Evolutionary conservation across 495 filamentous ascomycete genomes (phyloP), one percentile per base, ranked within the genome.

Genomic region (Pyronema domesticum): DNA sequence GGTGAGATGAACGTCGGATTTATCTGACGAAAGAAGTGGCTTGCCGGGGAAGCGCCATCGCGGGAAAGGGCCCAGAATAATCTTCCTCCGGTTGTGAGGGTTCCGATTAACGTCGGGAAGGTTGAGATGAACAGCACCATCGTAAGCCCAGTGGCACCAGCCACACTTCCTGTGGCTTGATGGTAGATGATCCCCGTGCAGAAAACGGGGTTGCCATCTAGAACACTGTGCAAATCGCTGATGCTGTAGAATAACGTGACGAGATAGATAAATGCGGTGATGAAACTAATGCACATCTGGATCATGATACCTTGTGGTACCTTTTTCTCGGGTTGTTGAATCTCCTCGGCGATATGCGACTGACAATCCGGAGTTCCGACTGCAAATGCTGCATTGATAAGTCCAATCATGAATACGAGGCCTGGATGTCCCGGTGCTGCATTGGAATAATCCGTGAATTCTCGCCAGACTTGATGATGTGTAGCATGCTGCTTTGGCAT

Each of bases 321-420:
- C 57, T 85, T 78, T 57, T 66, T 68, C 45, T 68, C 71, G 30
- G 81, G 82, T 56, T 79, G 69, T 0, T 83, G 82, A 10, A 94
- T 71, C 68, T 94, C 86, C 67, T 94, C 86, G 1, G 86, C 81
- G 57, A 94, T 73, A 67, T 94, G 86, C 6, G 80, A 78, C 11
- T 84, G 75, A 39, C 76, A 73, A 64, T 85, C 85, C 3, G 85
- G 85, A 0, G 86, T 87, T 10, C 87, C 87, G 36, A 94, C 79
- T 14, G 82, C 78, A 64, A 83, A 94, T 8, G 87, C 85, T 15
- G 85, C 87, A 60, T 94, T 93, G 18, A 94, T 73, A 63, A 91
- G 84, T 1, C 87, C 86, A 2, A 79, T 69, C 11, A 89, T 68
- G 59, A 94, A 94, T 10, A 81, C 85, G 14, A 94, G 77, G 5